A percentile compares a stretch with the other conserved stretches of the same genome.
Evolutionary conservation across 495 filamentous ascomycete genomes (phyloP).

Genomic region (Aspergillus sclerotioniger): DNA sequence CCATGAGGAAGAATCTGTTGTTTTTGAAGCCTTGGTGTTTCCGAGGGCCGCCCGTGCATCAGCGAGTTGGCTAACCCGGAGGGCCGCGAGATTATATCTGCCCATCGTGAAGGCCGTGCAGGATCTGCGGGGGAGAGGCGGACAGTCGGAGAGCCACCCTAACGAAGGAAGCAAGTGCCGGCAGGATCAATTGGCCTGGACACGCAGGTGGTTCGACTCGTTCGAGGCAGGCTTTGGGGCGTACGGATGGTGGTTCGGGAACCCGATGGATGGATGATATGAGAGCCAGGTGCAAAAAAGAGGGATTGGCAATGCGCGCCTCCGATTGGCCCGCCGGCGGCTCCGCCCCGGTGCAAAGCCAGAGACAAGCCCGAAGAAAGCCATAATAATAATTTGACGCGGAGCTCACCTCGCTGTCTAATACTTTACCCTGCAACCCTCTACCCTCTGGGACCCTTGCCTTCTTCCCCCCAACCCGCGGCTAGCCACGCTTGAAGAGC

Average conservation of each 20-base stretch:
- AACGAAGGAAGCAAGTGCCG: not conserved
- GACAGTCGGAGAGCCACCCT: not conserved
- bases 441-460: not conserved
- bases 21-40: too few species aligned
- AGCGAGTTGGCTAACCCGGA: constrained; percentile 69
- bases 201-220: too few species aligned
- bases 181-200: not conserved
- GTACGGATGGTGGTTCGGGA: not conserved
- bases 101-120: constrained; percentile 48
- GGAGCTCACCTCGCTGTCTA: constrained; percentile 13
- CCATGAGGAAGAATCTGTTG: constrained; percentile 65
- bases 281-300: constrained; percentile 33
- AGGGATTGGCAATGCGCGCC: constrained; percentile 34
- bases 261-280: constrained; percentile 6
- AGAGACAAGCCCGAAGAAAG: constrained; percentile 22
- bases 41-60: constrained; percentile 53
- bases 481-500: constrained; percentile 14
- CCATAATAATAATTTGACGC: constrained; percentile 21
- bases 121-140: not conserved
- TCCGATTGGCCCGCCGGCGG: constrained; percentile 41
- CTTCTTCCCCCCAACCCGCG: constrained; percentile 13
- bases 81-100: constrained; percentile 68
- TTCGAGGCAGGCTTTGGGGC: not conserved
- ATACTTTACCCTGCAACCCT: constrained; percentile 2
- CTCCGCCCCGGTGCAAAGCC: constrained; percentile 39